Conservation (phyloP, 2,329 filamentous ascomycete genomes). For the Ophiognomonia clavigignenti-juglandacearum region DNA sequence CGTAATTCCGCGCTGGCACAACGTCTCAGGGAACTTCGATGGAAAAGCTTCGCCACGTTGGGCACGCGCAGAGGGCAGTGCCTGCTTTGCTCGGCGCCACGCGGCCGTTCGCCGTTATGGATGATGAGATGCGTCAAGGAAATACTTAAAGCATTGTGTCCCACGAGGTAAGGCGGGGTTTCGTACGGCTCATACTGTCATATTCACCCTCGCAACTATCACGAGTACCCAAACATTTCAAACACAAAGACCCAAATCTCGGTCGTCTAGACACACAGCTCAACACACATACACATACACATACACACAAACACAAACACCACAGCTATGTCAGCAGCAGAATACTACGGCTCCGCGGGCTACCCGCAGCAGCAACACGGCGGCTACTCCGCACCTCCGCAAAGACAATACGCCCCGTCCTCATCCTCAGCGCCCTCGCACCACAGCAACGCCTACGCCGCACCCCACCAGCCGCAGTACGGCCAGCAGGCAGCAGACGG, state of each 20-base stretch:
- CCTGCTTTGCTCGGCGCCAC: too few relatives aligned
- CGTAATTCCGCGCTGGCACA: not conserved
- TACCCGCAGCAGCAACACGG: constrained; percentile 5
- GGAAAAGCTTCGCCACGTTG: constrained; percentile 5
- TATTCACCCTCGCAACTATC: not conserved
- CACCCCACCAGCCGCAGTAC: constrained; percentile 12
- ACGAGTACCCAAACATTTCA: not conserved
- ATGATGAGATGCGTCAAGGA: too few relatives aligned
- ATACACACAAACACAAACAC: not conserved
- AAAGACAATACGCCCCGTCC: constrained; percentile 15
- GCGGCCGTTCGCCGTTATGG: too few relatives aligned
- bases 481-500: constrained; percentile 29
- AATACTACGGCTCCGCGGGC: constrained; percentile 19
- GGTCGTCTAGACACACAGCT: not conserved
- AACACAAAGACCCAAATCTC: not conserved
- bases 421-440: constrained; percentile 15
- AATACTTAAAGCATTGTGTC: too few relatives aligned
- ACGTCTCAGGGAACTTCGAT: not conserved
- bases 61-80: too few relatives aligned
- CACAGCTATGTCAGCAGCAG: constrained; percentile 20
- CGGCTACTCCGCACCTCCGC: constrained; percentile 14
- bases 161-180: constrained; percentile 1
- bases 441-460: not conserved
- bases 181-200: not conserved
- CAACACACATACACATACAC: not conserved